A percentile compares a stretch with the other conserved stretches of the same genome.
phyloP scores from a whole-genome alignment of 352 stramenopile genomes.

The Pseudoperonospora humuli region DNA sequence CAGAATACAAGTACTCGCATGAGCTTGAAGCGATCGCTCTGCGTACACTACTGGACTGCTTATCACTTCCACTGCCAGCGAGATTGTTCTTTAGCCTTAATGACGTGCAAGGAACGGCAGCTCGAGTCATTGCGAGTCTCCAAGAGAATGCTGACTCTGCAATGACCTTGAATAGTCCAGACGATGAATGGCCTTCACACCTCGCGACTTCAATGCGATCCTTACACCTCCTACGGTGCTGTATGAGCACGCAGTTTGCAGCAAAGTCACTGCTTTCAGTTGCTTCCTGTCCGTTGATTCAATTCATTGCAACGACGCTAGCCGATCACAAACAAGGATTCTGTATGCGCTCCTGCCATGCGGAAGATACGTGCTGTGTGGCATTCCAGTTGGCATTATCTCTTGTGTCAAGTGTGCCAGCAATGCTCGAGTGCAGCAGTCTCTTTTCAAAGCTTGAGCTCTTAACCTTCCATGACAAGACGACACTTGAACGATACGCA shows the following conservation, averaged over 20 bases:
- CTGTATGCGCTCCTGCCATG: conserved; percentile 14
- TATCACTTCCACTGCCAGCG: conserved; percentile 5
- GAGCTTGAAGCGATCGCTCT: neutral
- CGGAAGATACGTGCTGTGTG: conserved; percentile 40
- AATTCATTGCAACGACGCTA: conserved; percentile 26
- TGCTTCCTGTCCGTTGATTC: conserved; percentile 5
- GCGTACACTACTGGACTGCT: conserved; percentile 3
- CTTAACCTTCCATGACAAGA: conserved; percentile 12
- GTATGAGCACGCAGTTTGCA: conserved; percentile 27
- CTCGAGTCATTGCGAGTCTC: conserved; percentile 5
- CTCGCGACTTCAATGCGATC: conserved; percentile 1
- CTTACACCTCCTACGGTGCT: conserved; percentile 28
- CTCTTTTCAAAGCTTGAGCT: conserved; percentile 18
- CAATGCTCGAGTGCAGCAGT: conserved; percentile 22
- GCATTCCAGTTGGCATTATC: conserved; percentile 27
- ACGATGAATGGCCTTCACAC: conserved; percentile 25
- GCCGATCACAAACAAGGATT: conserved; percentile 11
- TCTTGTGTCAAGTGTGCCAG: conserved; percentile 29
- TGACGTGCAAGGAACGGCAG: conserved; percentile 11
- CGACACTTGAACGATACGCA: neutral
- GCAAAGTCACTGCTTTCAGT: conserved; percentile 6
- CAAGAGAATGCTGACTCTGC: conserved; percentile 18
- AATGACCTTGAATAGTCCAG: conserved; percentile 31
- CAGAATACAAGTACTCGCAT: conserved; percentile 1
- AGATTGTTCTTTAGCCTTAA: conserved; percentile 13